Base-by-base conservation (phyloP, 495 filamentous ascomycete species). In the Cercophora sp. region DNA sequence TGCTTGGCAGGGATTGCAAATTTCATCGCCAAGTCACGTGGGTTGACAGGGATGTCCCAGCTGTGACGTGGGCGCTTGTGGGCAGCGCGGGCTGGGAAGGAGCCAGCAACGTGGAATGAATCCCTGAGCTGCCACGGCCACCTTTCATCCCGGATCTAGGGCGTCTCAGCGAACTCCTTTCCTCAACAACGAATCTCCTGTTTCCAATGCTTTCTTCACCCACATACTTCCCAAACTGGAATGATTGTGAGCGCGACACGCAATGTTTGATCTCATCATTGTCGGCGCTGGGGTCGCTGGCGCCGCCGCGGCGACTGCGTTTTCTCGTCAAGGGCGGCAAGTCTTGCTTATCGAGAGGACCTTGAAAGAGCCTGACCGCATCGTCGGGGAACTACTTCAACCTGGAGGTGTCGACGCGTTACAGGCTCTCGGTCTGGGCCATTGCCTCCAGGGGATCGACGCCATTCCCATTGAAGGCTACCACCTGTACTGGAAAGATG, bases 351-450 rank as follows among this genome's bases (percentile, higher is more conserved):
- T 94, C 4, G 89, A 93, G 63, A 75, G 70, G 56, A 85, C 79
- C 54, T 64, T 91, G 47, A 86, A 85, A 60, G 86, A 91, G 68
- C 89, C 88, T n/a, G 87, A 93, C 68, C 83, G 89, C 44, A 93
- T 94, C 56, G 87, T 93, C 15, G 89, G 89, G 22, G 89, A 94
- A 70, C 69, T 94, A 36, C 67, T 94, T 54, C 89, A 94, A 61
- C 89, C 89, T 9, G 89, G 89, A 3, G 89, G 89, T 23, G 85
- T 92, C 13, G 70, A 73, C 26, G 86, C 89, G 27, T 72, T 94
- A 47, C 78, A 84, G 57, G 76, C 82, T 42, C 68, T 92, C 29
- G 89, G 87, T 6, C 66, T 94, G 44, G 53, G 57, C 35, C 79
- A 86, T 48, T 92, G 89, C 61, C 69, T 94, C 10, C 85, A 91